Base-by-base conservation (phyloP, 2,329 filamentous ascomycete genomes). In the Chaetomium globosum region DNA sequence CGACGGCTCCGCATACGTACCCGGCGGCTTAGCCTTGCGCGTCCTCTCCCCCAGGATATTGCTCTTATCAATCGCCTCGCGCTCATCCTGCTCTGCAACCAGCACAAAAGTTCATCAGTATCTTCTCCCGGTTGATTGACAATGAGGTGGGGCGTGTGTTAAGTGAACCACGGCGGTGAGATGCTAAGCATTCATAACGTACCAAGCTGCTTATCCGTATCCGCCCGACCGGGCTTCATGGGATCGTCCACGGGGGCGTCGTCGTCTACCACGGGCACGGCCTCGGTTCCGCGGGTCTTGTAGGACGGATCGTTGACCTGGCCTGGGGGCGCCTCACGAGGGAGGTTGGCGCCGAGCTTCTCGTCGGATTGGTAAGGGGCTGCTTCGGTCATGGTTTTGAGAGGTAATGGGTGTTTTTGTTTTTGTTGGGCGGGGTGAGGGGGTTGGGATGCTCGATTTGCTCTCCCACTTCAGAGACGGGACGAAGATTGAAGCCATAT, bases 251-350 rank as follows among this genome's bases (percentile, higher is more conserved):
- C 46, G 0, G 53, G 54, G 19, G 52, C 67, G 5, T 64, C 64
- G 39, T 71, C 68, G 43, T 68, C 68, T 0, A 71, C 56, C 3
- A 71, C 69, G 19, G 66, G 67, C 2, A 70, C 39, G 1, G 65
- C 13, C 36, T 68, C 65, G 4, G 51, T 63, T 13, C 46, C 36
- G 19, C 48, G 12, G 0, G 67, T 69, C 53, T 69, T 70, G 65
- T 71, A 70, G 0, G 69, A 70, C 2, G 68, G 64, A 57, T 70
- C 69, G 55, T 64, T 65, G 39, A 70, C 64, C 5, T 65, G 60
- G 23, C 68, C 68, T 4, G 31, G 19, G 23, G 69, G 69, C 0
- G 64, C 65, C 0, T 64, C 68, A 8, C 33, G 26, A 4, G 66
- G 64, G 7, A 70, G 57, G 16, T 63, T 30, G n/a, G 59, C 65